A percentile compares a stretch with the other conserved stretches of the same genome.
Conservation (phyloP, 108 stramenopile genomes). For the Stephanodiscus minutulus region DNA sequence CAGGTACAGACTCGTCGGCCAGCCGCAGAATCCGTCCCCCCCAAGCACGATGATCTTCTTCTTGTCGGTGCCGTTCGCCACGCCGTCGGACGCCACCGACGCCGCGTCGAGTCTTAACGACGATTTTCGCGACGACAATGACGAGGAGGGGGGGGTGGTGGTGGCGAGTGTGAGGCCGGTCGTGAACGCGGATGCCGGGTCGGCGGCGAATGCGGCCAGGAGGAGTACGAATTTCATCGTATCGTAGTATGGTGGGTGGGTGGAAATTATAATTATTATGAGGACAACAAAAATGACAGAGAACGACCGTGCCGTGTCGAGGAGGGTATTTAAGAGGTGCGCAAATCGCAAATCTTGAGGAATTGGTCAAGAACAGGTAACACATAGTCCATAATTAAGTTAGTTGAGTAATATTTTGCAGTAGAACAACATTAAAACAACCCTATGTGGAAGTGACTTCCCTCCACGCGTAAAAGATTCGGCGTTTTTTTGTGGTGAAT, state of each 20-base stretch:
- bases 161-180: not conserved
- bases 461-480: no score
- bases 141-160: not conserved
- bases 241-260: not conserved
- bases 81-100: constrained; percentile 10
- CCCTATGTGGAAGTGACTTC: no score
- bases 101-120: constrained; percentile 13
- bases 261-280: no score
- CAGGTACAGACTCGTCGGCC: constrained; percentile 94
- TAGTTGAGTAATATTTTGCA: no score
- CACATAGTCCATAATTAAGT: no score
- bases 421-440: no score
- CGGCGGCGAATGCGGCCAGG: constrained; percentile 24
- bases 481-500: no score
- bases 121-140: not conserved
- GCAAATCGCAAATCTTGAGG: no score
- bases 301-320: no score
- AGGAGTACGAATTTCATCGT: constrained; percentile 44
- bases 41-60: constrained; percentile 92
- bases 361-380: no score
- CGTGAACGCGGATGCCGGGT: constrained; percentile 37
- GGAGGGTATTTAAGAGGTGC: no score
- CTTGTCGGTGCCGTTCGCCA: constrained; percentile 44
- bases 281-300: no score
- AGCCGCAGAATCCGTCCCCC: constrained; percentile 98